phyloP scores from a whole-genome alignment of 441 rosid genomes.

The Gossypium trilobum region DNA sequence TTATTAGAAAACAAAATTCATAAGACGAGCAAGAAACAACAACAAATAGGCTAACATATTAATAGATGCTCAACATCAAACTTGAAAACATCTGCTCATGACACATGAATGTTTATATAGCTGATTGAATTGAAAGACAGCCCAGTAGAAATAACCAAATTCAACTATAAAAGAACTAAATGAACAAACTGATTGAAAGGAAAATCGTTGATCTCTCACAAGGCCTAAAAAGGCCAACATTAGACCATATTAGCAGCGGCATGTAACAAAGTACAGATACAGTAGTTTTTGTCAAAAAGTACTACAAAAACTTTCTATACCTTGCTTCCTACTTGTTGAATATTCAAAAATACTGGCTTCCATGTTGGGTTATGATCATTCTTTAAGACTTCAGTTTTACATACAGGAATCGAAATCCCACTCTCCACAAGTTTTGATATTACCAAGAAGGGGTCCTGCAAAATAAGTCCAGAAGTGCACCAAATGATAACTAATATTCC shows the following conservation, averaged over 20 bases:
- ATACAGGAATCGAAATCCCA: slow-evolving; percentile 56
- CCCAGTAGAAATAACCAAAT: neutral
- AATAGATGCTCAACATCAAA: neutral
- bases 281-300: neutral
- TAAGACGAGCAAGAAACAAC: slow-evolving; percentile 2
- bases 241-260: neutral
- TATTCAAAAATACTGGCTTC: slow-evolving; percentile 69
- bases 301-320: slow-evolving; percentile 25
- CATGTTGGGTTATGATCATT: slow-evolving; percentile 62
- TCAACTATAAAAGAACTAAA: neutral
- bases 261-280: neutral
- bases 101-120: neutral
- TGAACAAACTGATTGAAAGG: slow-evolving; percentile 2
- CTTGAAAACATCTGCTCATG: neutral
- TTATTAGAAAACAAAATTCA: slow-evolving; percentile 17
- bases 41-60: neutral
- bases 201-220: neutral
- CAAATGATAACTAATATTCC: slow-evolving; percentile 10
- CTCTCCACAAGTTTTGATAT: slow-evolving; percentile 67
- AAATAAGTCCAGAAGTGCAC: slow-evolving; percentile 18
- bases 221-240: neutral
- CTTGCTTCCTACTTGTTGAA: slow-evolving; percentile 92
- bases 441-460: slow-evolving; percentile 76
- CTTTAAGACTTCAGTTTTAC: slow-evolving; percentile 80
- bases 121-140: neutral